Evolutionary conservation across 768 basidiomycete species (phyloP).

Genomic region (Phylloporus sp.): DNA sequence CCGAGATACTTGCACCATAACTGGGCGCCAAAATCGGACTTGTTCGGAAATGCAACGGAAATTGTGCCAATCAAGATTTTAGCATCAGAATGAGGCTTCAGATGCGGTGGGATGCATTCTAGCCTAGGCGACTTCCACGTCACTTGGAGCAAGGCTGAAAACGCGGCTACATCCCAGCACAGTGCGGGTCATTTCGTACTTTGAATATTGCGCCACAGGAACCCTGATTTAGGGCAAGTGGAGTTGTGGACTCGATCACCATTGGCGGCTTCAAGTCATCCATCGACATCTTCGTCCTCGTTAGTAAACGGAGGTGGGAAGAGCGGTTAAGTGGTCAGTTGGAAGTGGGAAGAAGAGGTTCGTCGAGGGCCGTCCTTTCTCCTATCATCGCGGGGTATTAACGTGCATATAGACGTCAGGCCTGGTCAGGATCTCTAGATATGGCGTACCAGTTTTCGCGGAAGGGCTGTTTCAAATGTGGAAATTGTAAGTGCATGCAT

Average conservation of each 20-base stretch:
- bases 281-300: conserved; percentile 47
- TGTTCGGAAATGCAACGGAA: conserved; percentile 23
- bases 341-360: conserved; percentile 75
- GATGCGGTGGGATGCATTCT: conserved; percentile 9
- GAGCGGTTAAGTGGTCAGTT: conserved; percentile 57
- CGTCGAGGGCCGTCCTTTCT: conserved; percentile 13
- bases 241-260: conserved; percentile 13
- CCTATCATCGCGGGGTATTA: conserved; percentile 11
- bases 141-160: conserved; percentile 9
- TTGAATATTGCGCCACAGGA: conserved; percentile 24
- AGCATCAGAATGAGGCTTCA: conserved; percentile 19
- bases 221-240: conserved; percentile 32
- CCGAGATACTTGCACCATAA: conserved; percentile 20
- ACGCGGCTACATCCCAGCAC: conserved; percentile 7
- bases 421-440: conserved; percentile 38
- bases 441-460: conserved; percentile 83
- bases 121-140: conserved; percentile 8
- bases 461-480: conserved; percentile 93
- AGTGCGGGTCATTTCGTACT: conserved; percentile 8
- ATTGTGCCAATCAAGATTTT: conserved; percentile 19
- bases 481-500: conserved; percentile 62
- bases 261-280: conserved; percentile 19
- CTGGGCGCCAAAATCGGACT: conserved; percentile 16
- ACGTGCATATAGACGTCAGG: conserved; percentile 35
- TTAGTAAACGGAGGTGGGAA: conserved; percentile 64